Evolutionary conservation across 2,329 filamentous ascomycete species (phyloP), one percentile per base, ranked within the genome.

Genomic region (Myriosclerotinia scirpicola): DNA sequence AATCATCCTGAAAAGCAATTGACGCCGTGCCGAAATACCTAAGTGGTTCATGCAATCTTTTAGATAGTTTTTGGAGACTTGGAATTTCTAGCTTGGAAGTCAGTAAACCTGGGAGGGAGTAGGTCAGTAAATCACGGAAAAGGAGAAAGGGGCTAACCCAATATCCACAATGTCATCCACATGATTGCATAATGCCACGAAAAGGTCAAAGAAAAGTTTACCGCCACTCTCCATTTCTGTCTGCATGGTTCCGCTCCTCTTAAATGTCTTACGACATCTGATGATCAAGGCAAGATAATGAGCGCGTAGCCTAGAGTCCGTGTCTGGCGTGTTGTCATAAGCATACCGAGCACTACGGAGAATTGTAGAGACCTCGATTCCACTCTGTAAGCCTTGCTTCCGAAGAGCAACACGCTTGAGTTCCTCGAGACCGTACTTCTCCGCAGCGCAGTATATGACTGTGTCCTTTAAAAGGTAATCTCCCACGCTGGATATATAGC

Each of bases 231-330:
- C 92, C 93, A 98, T 97, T 84, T 97, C 93, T 83, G 91, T 90
- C 86, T 97, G 93, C 93, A 97, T 96, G 80, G 93, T 97, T 81
- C 93, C 93, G 83, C 93, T 97, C 81, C 91, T 89, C 89, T 97
- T 97, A 81, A 98, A 97, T 76, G 92, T 97, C 84, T 93, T 93
- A 80, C 94, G 92, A 85, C 91, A 94, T 83, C 93, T 90, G 84
- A 97, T 97, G 81, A 97, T 96, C 80, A 97, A 87, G 78, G 93
- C 92, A 79, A 98, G 89, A 84, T 97, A 97, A 83, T 97, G 93
- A 83, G 93, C 93, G 82, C 93, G 93, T 80, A 98, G 88, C 76
- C 90, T 87, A 77, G 90, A 94, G 83, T 98, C 93, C 75, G 88
- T 90, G 82, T 97, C 92, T 73, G 93, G 93, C 76, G 94, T 97